These are phyloP conservation scores for Rubroshorea leprosula DNA, from an alignment of 345 rosid species.

Conservation along the genomic window DNA sequence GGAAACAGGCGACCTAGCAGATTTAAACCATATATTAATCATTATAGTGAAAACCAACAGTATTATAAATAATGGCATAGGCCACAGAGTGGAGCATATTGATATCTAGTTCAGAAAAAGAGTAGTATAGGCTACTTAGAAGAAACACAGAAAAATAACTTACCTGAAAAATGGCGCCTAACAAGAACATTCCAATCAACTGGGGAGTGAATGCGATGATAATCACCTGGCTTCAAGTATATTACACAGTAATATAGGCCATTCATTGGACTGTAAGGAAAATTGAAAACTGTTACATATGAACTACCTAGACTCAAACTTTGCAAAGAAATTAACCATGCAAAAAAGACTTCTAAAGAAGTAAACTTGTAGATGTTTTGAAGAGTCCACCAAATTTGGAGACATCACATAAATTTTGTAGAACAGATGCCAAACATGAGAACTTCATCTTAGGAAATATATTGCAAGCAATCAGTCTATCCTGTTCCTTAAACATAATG, in stretches of 20 bases:
- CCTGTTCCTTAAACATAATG: too few relatives aligned
- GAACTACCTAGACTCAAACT: neutral
- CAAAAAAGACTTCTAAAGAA: neutral
- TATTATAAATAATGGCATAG: too few relatives aligned
- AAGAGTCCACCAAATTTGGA: too few relatives aligned
- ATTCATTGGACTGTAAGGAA: conserved; percentile 64
- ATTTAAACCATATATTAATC: conserved; percentile 5
- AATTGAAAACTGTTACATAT: conserved; percentile 7
- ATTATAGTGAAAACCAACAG: conserved; percentile 8
- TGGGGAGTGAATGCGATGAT: conserved; percentile 93
- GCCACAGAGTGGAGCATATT: neutral
- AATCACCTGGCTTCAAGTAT: conserved; percentile 87
- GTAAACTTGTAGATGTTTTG: too few relatives aligned
- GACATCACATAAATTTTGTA: too few relatives aligned
- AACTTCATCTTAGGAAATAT: too few relatives aligned
- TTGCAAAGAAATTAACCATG: conserved; percentile 4
- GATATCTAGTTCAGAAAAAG: neutral
- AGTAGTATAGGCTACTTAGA: neutral
- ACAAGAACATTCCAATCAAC: conserved; percentile 77
- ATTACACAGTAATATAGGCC: conserved; percentile 95
- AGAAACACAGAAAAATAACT: conserved; percentile 6
- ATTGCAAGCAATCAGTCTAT: too few relatives aligned
- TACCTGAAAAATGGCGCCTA: conserved; percentile 94
- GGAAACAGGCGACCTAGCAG: conserved; percentile 69
- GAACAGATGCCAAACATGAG: too few relatives aligned